Conservation (phyloP, 2,329 filamentous ascomycete genomes). For the Calcarisporium arbuscula region DNA sequence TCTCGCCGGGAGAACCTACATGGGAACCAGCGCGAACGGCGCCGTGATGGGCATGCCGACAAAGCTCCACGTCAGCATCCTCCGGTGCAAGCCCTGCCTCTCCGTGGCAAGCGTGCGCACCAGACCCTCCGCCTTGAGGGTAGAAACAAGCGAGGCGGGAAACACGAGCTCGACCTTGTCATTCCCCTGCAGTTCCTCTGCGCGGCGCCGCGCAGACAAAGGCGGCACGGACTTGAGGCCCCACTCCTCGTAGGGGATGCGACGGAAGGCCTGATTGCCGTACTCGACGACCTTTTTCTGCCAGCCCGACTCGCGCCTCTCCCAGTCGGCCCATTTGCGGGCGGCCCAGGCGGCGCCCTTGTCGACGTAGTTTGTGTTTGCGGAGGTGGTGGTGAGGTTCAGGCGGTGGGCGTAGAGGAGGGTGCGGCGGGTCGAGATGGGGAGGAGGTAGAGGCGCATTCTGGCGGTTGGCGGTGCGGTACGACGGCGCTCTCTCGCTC, state of each 20-base stretch:
- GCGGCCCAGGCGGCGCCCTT: constrained; percentile 65
- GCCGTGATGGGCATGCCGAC: constrained; percentile 75
- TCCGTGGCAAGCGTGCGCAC: constrained; percentile 70
- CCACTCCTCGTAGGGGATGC: constrained; percentile 97
- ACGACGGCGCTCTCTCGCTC: too few species aligned
- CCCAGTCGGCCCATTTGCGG: constrained; percentile 79
- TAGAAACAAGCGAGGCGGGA: constrained; percentile 62
- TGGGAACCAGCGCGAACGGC: constrained; percentile 75
- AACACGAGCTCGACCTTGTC: constrained; percentile 70
- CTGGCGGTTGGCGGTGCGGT: constrained; percentile 15
- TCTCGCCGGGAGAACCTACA: constrained; percentile 68
- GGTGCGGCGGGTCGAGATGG: constrained; percentile 83
- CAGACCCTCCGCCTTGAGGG: constrained; percentile 56
- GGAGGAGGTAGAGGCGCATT: constrained; percentile 93
- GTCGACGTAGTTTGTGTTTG: constrained; percentile 52
- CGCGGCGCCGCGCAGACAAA: constrained; percentile 59
- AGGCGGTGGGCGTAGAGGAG: constrained; percentile 86
- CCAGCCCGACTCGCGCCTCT: constrained; percentile 78
- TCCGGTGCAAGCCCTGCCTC: constrained; percentile 69
- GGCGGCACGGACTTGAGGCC: constrained; percentile 90
- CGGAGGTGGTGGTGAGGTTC: constrained; percentile 46
- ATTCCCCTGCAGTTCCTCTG: constrained; percentile 55
- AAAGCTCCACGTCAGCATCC: constrained; percentile 73
- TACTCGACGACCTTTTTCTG: constrained; percentile 80
- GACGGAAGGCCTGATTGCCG: constrained; percentile 77